Base-by-base conservation (phyloP, 1,284 basidiomycete genomes). In the Leccinum variabile region DNA sequence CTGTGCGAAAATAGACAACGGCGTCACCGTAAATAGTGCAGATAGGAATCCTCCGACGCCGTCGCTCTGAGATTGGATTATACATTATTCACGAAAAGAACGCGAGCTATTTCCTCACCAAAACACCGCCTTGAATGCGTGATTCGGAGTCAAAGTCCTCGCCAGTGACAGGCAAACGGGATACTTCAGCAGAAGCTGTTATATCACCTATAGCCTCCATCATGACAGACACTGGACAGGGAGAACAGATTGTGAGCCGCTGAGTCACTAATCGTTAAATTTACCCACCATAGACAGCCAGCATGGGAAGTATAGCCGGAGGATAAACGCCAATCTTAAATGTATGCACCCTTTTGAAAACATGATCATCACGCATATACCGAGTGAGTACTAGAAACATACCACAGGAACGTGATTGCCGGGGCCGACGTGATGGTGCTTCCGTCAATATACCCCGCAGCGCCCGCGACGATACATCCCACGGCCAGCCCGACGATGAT, bases 161-260 rank as follows among this genome's bases (percentile, higher is more conserved):
- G 0, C 90, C 91, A 39, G 84, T 81, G 25, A 92, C 88, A 16
- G 79, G 75, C 18, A 92, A 81, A 10, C 85, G 83, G 2, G 90
- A 92, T 3, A 92, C 90, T 73, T 95, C 94, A 1, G 89, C 87
- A 4, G 89, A 90, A 0, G 93, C 91, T 0, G 93, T 94, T 67
- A 95, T 89, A 69, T 95, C 92, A 1, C 92, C 93, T 56, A 93
- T 93, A 4, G 91, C 89, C 75, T 95, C 92, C 88, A 92, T 90
- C 2, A 89, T 85, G 1, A 86, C 72, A 1, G 89, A 90, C 8
- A 89, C 87, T 88, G 61, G 18, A 1, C 4, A 37, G n/a, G 18
- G 7, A 11, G 18, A 49, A 22, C 11, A 22, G 11, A 1, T 49
- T 3, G 18, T 49, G 44, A 49, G 18, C 1, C 11, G 1, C 6